A percentile compares a stretch with the other conserved stretches of the same genome.
These are phyloP conservation scores for Venturia aucupariae DNA, from an alignment of 2,329 filamentous ascomycete genomes.

Conservation along the genomic window DNA sequence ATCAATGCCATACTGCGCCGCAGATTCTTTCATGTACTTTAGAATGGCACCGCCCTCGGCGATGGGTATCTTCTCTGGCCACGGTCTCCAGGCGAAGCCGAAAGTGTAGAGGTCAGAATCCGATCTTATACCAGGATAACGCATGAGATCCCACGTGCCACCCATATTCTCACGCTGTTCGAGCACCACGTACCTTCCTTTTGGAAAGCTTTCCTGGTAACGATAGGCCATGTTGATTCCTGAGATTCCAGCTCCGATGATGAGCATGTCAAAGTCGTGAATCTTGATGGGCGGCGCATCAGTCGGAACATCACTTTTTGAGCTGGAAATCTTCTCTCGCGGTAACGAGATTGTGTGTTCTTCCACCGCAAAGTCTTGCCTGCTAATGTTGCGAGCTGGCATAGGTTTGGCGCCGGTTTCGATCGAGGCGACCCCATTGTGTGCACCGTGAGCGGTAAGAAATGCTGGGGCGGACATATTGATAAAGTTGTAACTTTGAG, in stretches of 20 bases:
- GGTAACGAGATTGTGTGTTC: not conserved
- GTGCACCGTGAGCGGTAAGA: not conserved
- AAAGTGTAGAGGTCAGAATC: constrained; percentile 43
- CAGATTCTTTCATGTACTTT: constrained; percentile 36
- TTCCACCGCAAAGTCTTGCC: not conserved
- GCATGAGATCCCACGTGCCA: constrained; percentile 72
- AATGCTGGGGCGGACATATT: not conserved
- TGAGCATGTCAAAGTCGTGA: constrained; percentile 38
- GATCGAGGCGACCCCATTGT: not conserved
- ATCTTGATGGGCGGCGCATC: not conserved
- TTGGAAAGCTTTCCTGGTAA: constrained; percentile 49
- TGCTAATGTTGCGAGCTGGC: not conserved
- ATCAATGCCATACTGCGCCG: constrained; percentile 36
- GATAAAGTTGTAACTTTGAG: not conserved
- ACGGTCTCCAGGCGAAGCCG: constrained; percentile 60
- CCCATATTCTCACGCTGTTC: constrained; percentile 59
- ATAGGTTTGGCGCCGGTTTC: not conserved
- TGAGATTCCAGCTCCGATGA: constrained; percentile 65
- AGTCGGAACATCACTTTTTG: not conserved
- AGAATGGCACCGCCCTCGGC: constrained; percentile 37
- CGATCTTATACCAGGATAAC: constrained; percentile 58
- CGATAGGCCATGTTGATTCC: constrained; percentile 68
- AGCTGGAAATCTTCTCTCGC: not conserved
- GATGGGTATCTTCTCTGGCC: constrained; percentile 43
- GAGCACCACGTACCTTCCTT: constrained; percentile 53